These are phyloP conservation scores for Bodo saltans DNA, from an alignment of 78 protist genomes.

Conservation along the genomic window DNA sequence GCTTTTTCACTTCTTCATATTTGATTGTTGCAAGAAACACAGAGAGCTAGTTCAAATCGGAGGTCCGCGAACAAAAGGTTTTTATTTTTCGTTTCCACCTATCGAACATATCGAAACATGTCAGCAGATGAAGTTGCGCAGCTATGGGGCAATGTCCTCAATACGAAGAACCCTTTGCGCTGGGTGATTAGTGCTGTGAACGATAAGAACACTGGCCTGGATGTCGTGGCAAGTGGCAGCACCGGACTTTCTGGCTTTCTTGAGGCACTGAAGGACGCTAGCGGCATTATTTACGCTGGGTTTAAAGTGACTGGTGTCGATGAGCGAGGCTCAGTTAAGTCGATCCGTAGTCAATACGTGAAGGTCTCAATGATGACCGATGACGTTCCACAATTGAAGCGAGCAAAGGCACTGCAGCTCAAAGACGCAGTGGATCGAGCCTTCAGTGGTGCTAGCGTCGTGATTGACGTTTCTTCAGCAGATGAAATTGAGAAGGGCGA, in stretches of 20 bases:
- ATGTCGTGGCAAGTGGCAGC: background rate
- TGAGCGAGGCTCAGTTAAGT: constrained; percentile 1
- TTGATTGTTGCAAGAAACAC: too few relatives aligned
- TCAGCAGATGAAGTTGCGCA: background rate
- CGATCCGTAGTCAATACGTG: background rate
- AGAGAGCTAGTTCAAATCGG: too few relatives aligned
- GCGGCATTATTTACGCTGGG: background rate
- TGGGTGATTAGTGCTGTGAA: background rate
- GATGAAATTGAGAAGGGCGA: background rate
- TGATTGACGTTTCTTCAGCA: background rate
- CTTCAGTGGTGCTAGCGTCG: background rate
- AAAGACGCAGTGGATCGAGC: background rate
- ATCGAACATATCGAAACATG: too few relatives aligned
- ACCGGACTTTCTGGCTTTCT: background rate
- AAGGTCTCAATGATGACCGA: background rate
- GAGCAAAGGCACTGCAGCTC: background rate
- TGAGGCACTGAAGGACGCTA: background rate
- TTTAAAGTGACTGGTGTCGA: background rate
- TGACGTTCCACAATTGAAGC: background rate
- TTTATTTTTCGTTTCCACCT: too few relatives aligned
- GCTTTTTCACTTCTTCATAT: too few relatives aligned
- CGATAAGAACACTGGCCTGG: background rate
- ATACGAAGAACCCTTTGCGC: background rate
- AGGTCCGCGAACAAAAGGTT: too few relatives aligned
- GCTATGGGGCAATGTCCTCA: background rate